phyloP scores from a whole-genome alignment of 1,139 yeast species.

The Saccharomyces pastorianus region DNA sequence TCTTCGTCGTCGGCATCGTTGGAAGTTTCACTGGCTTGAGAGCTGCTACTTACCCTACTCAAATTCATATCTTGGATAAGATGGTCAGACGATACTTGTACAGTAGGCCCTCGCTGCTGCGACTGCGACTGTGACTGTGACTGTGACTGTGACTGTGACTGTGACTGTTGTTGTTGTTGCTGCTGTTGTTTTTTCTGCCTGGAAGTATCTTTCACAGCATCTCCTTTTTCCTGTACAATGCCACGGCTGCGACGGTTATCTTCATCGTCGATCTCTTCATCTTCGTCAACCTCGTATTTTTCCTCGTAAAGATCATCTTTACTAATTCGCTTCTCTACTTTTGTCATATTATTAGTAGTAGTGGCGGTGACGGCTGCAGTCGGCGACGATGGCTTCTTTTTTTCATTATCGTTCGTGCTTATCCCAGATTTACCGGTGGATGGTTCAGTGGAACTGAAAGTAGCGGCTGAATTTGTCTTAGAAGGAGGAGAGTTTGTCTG shows the following conservation, averaged over 20 bases:
- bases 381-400: not conserved
- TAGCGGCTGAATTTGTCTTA: not conserved
- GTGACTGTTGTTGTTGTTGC: not conserved
- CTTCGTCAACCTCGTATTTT: conserved; percentile 3
- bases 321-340: not conserved
- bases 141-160: not conserved
- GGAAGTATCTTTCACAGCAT: not conserved
- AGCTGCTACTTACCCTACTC: not conserved
- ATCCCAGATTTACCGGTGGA: not conserved
- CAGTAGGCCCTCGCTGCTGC: not conserved
- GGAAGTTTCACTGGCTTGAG: not conserved
- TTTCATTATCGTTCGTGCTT: not conserved
- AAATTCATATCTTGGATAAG: not conserved
- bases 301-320: conserved; percentile 1
- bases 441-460: not conserved
- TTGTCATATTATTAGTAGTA: not conserved
- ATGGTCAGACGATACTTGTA: not conserved
- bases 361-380: not conserved
- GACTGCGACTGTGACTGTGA: not conserved
- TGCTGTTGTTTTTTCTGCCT: not conserved
- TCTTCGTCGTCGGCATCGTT: conserved; percentile 4
- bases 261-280: conserved; percentile 1
- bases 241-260: not conserved
- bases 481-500: not conserved
- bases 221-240: not conserved